Percentiles rank a stretch among this genome's conserved stretches.
Evolutionary conservation across 495 filamentous ascomycete genomes (phyloP).

Genomic region (Penicillium alfredii): DNA sequence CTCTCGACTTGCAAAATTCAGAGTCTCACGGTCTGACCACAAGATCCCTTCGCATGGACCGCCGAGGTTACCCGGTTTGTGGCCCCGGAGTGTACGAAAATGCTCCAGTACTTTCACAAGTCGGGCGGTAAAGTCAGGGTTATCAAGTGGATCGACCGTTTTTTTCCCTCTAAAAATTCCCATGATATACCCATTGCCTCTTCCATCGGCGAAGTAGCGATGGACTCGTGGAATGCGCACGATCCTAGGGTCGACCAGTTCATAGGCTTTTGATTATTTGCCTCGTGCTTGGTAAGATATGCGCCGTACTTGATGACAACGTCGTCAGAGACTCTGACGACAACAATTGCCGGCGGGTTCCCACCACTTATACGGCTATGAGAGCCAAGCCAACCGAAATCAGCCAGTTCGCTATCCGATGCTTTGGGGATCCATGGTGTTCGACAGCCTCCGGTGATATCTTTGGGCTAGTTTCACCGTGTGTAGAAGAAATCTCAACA

Average conservation of each 20-base stretch:
- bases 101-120: conserved; percentile 1
- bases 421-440: no score
- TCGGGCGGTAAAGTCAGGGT: conserved; percentile 5
- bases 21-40: conserved; percentile 4
- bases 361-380: no score
- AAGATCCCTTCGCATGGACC: conserved; percentile 2
- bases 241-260: neutral
- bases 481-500: no score
- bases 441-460: no score
- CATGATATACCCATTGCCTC: conserved; percentile 2
- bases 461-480: no score
- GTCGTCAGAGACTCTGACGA: no score
- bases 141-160: conserved; percentile 2
- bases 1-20: conserved; percentile 5
- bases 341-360: no score
- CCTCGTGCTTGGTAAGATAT: conserved; percentile 1
- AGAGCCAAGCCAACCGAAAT: no score
- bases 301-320: conserved; percentile 1
- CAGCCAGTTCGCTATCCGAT: no score
- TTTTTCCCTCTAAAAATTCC: conserved; percentile 2
- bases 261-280: conserved; percentile 6
- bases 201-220: conserved; percentile 1
- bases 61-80: conserved; percentile 3
- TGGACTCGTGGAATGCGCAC: conserved; percentile 1
- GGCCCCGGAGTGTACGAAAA: conserved; percentile 1